These are phyloP conservation scores for Rhodamnia rubescens DNA, from an alignment of 345 rosid species.

Conservation along the genomic window DNA sequence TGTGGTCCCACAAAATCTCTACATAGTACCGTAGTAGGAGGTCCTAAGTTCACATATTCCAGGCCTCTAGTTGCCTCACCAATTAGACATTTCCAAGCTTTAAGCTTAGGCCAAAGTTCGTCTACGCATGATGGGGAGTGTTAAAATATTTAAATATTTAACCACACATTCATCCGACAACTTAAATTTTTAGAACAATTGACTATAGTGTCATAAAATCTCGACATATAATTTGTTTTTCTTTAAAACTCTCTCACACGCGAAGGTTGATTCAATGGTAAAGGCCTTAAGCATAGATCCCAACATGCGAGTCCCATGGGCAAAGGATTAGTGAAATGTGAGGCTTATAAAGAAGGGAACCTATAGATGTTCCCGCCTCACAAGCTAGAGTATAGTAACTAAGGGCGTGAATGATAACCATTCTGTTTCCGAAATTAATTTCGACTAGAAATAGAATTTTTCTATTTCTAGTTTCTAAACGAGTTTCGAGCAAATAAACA, in stretches of 20 bases:
- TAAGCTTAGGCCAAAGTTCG: accelerated
- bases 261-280: background rate
- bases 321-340: background rate
- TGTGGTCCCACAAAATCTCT: background rate
- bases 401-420: no score
- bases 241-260: background rate
- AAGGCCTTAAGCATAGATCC: background rate
- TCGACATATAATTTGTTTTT: background rate
- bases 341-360: background rate
- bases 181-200: background rate
- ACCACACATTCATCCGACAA: background rate
- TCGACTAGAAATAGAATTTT: no score
- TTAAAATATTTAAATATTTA: background rate
- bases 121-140: accelerated
- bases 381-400: no score
- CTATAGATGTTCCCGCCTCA: no score
- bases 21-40: background rate
- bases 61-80: background rate
- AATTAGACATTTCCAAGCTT: background rate
- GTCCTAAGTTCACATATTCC: background rate
- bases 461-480: no score
- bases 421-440: no score
- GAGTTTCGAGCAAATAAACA: no score
- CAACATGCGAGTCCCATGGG: background rate
- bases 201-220: background rate